These are phyloP conservation scores for Malus hybrid DNA, from an alignment of 331 rosid species.

Conservation along the genomic window DNA sequence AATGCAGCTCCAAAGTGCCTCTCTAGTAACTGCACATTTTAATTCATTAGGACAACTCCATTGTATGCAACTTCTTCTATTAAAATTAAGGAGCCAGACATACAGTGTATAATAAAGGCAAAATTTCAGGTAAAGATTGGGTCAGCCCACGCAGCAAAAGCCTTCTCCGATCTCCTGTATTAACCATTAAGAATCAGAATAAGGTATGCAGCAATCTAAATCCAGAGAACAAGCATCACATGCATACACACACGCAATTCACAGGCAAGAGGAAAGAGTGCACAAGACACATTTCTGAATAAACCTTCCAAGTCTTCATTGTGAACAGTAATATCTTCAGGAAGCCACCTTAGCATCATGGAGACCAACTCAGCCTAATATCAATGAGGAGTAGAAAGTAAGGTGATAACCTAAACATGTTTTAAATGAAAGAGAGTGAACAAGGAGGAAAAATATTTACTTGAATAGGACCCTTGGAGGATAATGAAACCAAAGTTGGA, in stretches of 20 bases:
- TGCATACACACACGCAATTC: neutral
- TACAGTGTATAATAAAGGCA: conserved; percentile 77
- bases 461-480: conserved; percentile 84
- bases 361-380: conserved; percentile 91
- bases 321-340: conserved; percentile 45
- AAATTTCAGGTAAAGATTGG: conserved; percentile 76
- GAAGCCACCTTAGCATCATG: conserved; percentile 99
- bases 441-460: conserved; percentile 32
- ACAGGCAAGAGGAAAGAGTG: neutral
- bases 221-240: conserved; percentile 12
- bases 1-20: conserved; percentile 78
- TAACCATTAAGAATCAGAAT: conserved; percentile 22
- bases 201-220: conserved; percentile 15
- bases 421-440: conserved; percentile 9
- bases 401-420: neutral
- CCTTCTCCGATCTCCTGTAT: conserved; percentile 78
- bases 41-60: conserved; percentile 15
- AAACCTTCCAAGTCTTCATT: conserved; percentile 85
- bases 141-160: conserved; percentile 84
- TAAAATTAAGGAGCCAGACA: conserved; percentile 18
- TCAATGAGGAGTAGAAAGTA: conserved; percentile 6
- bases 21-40: conserved; percentile 68
- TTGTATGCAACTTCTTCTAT: conserved; percentile 2
- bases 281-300: neutral
- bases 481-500: conserved; percentile 64